These are phyloP conservation scores for Chenopodium berlandieri DNA, from an alignment of 148 eudicot species.

Conservation along the genomic window DNA sequence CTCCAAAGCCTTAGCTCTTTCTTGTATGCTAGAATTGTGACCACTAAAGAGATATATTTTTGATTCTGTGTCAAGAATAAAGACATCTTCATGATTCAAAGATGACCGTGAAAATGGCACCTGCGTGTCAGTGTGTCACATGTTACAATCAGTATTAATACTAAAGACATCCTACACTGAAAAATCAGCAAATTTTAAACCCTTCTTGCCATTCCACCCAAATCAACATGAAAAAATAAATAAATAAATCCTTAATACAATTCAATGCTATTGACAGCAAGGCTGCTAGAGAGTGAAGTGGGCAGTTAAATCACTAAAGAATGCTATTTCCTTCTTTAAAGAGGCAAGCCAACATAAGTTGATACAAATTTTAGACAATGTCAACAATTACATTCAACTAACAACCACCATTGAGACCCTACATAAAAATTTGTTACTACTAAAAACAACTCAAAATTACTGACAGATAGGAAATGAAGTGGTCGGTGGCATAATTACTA, in stretches of 20 bases:
- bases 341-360: neutral
- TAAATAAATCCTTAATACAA: neutral
- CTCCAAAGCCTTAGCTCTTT: conserved; percentile 78
- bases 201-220: neutral
- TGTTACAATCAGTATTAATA: neutral
- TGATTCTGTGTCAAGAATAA: conserved; percentile 65
- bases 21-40: conserved; percentile 67
- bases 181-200: neutral
- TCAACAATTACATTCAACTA: neutral
- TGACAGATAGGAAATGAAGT: too few species aligned
- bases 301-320: neutral
- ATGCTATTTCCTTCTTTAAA: neutral
- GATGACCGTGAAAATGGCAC: conserved; percentile 76
- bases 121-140: conserved; percentile 30
- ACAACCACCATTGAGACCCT: neutral
- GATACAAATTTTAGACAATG: neutral
- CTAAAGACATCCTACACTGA: neutral
- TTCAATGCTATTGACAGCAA: neutral
- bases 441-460: too few species aligned
- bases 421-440: neutral
- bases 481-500: too few species aligned
- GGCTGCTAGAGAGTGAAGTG: neutral
- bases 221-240: neutral
- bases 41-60: conserved; percentile 79
- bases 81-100: conserved; percentile 69